These are phyloP conservation scores for Schizopora paradoxa DNA, from an alignment of 1,284 basidiomycete species.

Conservation along the genomic window DNA sequence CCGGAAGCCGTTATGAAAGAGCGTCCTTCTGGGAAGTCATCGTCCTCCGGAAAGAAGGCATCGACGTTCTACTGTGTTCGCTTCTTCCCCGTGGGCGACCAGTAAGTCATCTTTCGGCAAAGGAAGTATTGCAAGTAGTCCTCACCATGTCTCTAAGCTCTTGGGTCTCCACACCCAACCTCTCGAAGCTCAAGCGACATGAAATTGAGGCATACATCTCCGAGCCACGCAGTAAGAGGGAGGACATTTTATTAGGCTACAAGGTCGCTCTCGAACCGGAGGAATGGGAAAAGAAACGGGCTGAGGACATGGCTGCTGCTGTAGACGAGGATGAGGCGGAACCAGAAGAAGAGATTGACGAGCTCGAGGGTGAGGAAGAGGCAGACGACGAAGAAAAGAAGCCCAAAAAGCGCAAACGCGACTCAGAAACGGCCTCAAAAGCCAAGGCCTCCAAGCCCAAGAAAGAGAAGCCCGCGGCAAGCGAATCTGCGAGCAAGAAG, in stretches of 20 bases:
- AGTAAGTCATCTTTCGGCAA: slow-evolving; percentile 47
- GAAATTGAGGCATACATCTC: slow-evolving; percentile 84
- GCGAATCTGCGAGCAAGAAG: slow-evolving; percentile 36
- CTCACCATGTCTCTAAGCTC: slow-evolving; percentile 45
- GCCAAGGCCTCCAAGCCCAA: slow-evolving; percentile 52
- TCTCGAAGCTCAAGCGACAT: slow-evolving; percentile 71
- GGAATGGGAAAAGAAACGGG: slow-evolving; percentile 71
- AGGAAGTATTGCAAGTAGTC: slow-evolving; percentile 11
- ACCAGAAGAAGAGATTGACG: slow-evolving; percentile 63
- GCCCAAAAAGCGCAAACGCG: slow-evolving; percentile 47
- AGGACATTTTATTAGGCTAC: slow-evolving; percentile 78
- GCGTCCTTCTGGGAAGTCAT: slow-evolving; percentile 61
- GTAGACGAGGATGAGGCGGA: slow-evolving; percentile 49
- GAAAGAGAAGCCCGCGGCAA: slow-evolving; percentile 57
- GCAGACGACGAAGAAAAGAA: slow-evolving; percentile 43
- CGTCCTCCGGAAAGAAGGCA: too few species aligned
- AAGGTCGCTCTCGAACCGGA: slow-evolving; percentile 77
- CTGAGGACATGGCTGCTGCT: slow-evolving; percentile 42
- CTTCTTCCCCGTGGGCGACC: slow-evolving; percentile 90
- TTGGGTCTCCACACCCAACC: slow-evolving; percentile 81
- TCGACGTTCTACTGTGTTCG: slow-evolving; percentile 69
- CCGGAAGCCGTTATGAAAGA: slow-evolving; percentile 60
- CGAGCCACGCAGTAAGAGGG: slow-evolving; percentile 68
- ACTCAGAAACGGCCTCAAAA: slow-evolving; percentile 39
- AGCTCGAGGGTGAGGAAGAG: slow-evolving; percentile 52